A percentile compares a stretch with the other conserved stretches of the same genome.
These are phyloP conservation scores for Brettanomyces anomalus DNA, from an alignment of 805 yeast genomes.

Conservation along the genomic window DNA sequence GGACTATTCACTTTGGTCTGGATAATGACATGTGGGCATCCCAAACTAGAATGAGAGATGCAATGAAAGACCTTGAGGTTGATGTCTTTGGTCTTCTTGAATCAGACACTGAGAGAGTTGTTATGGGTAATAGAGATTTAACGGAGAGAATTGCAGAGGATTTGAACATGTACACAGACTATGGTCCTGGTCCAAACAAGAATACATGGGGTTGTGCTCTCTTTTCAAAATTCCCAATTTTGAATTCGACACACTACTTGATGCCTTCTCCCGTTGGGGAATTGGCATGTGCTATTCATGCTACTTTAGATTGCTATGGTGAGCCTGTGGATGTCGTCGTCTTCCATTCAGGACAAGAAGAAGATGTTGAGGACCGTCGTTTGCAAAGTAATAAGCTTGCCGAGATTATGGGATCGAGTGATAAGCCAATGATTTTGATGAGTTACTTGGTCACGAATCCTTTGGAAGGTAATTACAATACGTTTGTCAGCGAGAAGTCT, in stretches of 20 bases:
- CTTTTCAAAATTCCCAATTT: conserved; percentile 87
- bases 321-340: conserved; percentile 85
- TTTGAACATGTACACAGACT: conserved; percentile 89
- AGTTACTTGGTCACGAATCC: conserved; percentile 91
- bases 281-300: conserved; percentile 96
- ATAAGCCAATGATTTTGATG: conserved; percentile 75
- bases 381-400: conserved; percentile 72
- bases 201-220: conserved; percentile 98
- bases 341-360: conserved; percentile 97
- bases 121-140: conserved; percentile 92
- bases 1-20: conserved; percentile 97
- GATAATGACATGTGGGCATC: conserved; percentile 98
- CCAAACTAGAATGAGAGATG: conserved; percentile 79
- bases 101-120: conserved; percentile 86
- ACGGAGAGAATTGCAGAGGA: conserved; percentile 90
- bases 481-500: conserved; percentile 73
- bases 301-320: conserved; percentile 88
- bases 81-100: conserved; percentile 90
- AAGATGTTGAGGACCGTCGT: conserved; percentile 88
- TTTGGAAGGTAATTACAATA: conserved; percentile 80
- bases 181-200: conserved; percentile 95
- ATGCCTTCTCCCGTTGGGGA: conserved; percentile 97
- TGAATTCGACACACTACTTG: conserved; percentile 83
- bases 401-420: conserved; percentile 72
- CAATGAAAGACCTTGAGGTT: conserved; percentile 76